Evolutionary conservation across 116 monocot species (phyloP), one percentile per base, ranked within the genome.

Genomic region (Trichopus zeylanicus): DNA sequence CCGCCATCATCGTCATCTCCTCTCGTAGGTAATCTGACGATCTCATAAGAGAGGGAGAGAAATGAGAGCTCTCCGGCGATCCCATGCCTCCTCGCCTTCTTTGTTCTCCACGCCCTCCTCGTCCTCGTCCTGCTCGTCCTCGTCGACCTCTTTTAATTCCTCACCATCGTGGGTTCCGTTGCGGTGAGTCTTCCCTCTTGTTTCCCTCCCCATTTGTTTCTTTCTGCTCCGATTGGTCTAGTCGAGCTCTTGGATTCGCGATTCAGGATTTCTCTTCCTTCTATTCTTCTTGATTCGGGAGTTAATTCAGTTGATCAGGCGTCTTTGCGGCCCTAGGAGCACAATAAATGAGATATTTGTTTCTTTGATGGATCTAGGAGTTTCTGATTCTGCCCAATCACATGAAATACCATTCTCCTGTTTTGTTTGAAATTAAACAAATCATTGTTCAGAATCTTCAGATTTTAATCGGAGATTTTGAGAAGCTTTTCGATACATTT

Each of bases 11-110:
- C 69, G 64, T 85, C 53, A 46, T 90, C 70, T 70, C 76, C 53
- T 75, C 81, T 38, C 87, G 75, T 30, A 91, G 91, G 91, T 91
- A 73, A 76, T 60, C 47, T 20, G n/a, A 24, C 5, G 19, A n/a
- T 6, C 1, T 26, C 35, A 19, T 31, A 12, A 6, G 26, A 25
- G 30, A 55, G 34, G 7, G 26, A 27, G 8, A 28, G 26, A 28
- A 53, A 53, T 80, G 80, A 80, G 75, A 64, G 75, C 75, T 31
- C 57, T 80, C 47, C 48, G 80, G 31, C 66, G 71, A 68, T 58
- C 67, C 33, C 58, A 62, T 47, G 75, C 80, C 16, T 67, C 64
- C 12, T 62, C 70, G 1, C 48, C 75, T 0, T 61, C 70, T 38
- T 68, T 64, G 31, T 51, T 55, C 24, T 22, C 64, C 7, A 47